Evolutionary conservation across 129 eudicot species (phyloP).

Genomic region (Lactuca saligna): DNA sequence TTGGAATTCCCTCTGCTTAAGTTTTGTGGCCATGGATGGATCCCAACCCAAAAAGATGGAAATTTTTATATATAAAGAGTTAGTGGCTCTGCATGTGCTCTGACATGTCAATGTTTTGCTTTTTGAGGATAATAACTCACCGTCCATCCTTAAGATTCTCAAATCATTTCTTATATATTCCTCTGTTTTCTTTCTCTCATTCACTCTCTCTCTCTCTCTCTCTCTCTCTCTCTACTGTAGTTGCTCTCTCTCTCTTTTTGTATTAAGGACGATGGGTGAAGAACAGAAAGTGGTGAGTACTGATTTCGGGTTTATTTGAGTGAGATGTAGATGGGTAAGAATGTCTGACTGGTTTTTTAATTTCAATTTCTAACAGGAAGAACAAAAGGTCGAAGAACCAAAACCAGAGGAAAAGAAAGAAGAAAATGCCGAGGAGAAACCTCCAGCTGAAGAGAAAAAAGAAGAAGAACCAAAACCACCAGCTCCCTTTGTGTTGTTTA

Average conservation of each 20-base stretch:
- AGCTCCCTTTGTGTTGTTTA: slow-evolving; percentile 65
- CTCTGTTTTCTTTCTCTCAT: slow-evolving; percentile 18
- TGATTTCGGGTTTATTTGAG: not conserved
- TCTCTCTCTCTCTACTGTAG: not conserved
- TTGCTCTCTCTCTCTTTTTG: not conserved
- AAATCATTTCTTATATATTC: slow-evolving; percentile 39
- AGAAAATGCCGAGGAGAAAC: slow-evolving; percentile 42
- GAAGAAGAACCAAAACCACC: slow-evolving; percentile 72
- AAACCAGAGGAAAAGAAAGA: slow-evolving; percentile 56
- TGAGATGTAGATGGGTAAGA: not conserved
- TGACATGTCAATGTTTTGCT: slow-evolving; percentile 56
- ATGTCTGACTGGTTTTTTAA: slow-evolving; percentile 2
- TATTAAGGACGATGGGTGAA: slow-evolving; percentile 67
- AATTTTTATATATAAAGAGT: slow-evolving; percentile 26
- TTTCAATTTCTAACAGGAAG: slow-evolving; percentile 34
- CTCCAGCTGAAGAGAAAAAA: slow-evolving; percentile 47
- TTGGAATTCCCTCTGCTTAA: slow-evolving; percentile 40
- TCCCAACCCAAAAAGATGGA: slow-evolving; percentile 24
- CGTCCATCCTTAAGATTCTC: slow-evolving; percentile 50
- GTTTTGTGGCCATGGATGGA: slow-evolving; percentile 17
- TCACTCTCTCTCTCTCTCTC: slow-evolving; percentile 7
- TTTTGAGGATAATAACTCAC: slow-evolving; percentile 60
- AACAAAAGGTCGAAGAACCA: slow-evolving; percentile 51
- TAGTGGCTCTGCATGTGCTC: slow-evolving; percentile 84
- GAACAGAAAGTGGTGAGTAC: slow-evolving; percentile 67